Percentiles rank a stretch among this genome's conserved stretches.
Conservation (phyloP, 2,329 filamentous ascomycete species). For the Metarhizium brunneum region DNA sequence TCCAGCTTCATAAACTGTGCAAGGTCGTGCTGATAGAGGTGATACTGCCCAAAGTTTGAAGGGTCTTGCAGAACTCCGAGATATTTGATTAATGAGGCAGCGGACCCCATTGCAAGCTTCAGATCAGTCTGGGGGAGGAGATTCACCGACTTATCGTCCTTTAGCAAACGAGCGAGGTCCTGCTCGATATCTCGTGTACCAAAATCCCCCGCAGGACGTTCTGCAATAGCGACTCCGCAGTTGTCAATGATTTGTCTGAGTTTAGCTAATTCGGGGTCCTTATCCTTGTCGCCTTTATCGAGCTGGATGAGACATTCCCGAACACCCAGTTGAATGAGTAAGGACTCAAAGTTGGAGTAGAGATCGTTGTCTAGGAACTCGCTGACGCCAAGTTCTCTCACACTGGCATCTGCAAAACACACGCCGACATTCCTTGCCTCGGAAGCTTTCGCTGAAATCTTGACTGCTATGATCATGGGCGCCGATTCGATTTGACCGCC, state of each 20-base stretch:
- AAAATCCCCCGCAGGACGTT: constrained; percentile 70
- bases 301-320: constrained; percentile 85
- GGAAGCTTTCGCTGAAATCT: constrained; percentile 76
- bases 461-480: constrained; percentile 91
- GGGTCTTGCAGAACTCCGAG: constrained; percentile 81
- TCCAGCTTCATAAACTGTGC: constrained; percentile 98
- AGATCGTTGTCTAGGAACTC: constrained; percentile 99
- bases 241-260: constrained; percentile 82
- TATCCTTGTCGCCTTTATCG: constrained; percentile 71
- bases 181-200: constrained; percentile 90
- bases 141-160: constrained; percentile 71
- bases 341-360: constrained; percentile 94
- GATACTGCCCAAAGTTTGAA: constrained; percentile 94
- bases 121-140: constrained; percentile 82
- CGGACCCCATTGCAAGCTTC: constrained; percentile 92
- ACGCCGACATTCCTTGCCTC: constrained; percentile 86
- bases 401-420: constrained; percentile 95
- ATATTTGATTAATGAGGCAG: constrained; percentile 90
- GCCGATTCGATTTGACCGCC: constrained; percentile 79
- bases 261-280: constrained; percentile 82
- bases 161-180: constrained; percentile 76
- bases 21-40: constrained; percentile 93
- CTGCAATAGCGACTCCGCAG: constrained; percentile 82
- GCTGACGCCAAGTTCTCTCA: constrained; percentile 89
- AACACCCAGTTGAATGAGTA: constrained; percentile 92